Evolutionary conservation across 2,329 filamentous ascomycete species (phyloP), one percentile per base, ranked within the genome.

Genomic region (Chrysoporthe puriensis): DNA sequence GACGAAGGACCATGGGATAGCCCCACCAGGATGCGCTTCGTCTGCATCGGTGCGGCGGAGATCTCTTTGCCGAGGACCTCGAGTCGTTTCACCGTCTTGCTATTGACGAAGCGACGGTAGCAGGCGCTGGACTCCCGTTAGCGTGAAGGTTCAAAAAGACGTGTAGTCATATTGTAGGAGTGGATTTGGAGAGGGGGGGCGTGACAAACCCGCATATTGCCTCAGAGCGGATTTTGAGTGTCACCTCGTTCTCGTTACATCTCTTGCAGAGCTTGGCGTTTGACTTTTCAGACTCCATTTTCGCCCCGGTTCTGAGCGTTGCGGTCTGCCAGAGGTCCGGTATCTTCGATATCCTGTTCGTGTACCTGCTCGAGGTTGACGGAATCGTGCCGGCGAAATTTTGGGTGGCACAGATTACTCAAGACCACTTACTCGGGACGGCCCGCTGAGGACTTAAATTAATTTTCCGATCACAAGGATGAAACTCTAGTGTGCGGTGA

Each of bases 1-100:
- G 95, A 98, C 1, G 92, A 96, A 1, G 91, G 82, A 0, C 96
- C 95, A 73, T 93, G 90, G 0, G 94, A 97, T 1, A 97, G 81
- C 6, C 94, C 93, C 26, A 97, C 81, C 21, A 97, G 81, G 60
- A 97, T 86, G 43, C 76, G 74, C 76, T 86, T 72, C 73, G 71
- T 74, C 75, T 70, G 74, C 77, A 67, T 77, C 75, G 64, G 75
- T 71, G 76, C 73, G 70, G 74, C 71, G 66, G 80, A 79, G 62
- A 79, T 83, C 66, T 86, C 84, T 54, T 81, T 82, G 74, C 83
- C 84, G 7, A 88, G 78, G 26, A 79, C 78, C 70, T 82, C 83
- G 40, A 88, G 79, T 26, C 94, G 91, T 78, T 95, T 95, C 72
- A 93, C 86, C 69, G 90, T 85, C 79, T 98, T 98, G 72, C 87